phyloP scores from a whole-genome alignment of 805 yeast species.

The Limtongia smithiae region DNA sequence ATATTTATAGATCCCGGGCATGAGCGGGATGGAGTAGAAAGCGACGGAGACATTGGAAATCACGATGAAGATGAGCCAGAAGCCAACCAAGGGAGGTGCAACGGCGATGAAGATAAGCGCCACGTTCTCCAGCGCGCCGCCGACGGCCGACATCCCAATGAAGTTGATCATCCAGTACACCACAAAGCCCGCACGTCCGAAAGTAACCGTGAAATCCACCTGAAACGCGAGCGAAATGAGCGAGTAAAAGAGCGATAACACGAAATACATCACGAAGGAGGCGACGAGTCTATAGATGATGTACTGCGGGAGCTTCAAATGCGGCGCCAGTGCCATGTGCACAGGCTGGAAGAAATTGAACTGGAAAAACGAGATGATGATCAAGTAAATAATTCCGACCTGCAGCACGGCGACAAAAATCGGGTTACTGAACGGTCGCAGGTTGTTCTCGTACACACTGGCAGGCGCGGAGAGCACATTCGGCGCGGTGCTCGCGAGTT shows the following conservation, averaged over 20 bases:
- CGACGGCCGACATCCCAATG: slow-evolving; percentile 70
- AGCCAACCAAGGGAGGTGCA: slow-evolving; percentile 62
- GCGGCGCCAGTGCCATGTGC: slow-evolving; percentile 49
- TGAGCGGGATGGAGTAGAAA: slow-evolving; percentile 58
- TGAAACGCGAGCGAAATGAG: slow-evolving; percentile 66
- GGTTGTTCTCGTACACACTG: slow-evolving; percentile 42
- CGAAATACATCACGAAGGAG: slow-evolving; percentile 50
- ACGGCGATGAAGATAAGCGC: slow-evolving; percentile 49
- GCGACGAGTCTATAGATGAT: slow-evolving; percentile 50
- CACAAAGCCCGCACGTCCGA: slow-evolving; percentile 67
- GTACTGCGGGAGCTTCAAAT: slow-evolving; percentile 45
- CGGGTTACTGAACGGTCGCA: slow-evolving; percentile 47
- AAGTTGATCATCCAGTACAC: slow-evolving; percentile 68
- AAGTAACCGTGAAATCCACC: slow-evolving; percentile 52
- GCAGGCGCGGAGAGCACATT: slow-evolving; percentile 38
- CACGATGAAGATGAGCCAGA: slow-evolving; percentile 72
- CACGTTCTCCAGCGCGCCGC: slow-evolving; percentile 67
- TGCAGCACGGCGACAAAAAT: slow-evolving; percentile 65
- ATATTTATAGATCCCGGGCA: slow-evolving; percentile 54
- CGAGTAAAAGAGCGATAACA: slow-evolving; percentile 56
- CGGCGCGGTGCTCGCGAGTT: slow-evolving; percentile 31
- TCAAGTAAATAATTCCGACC: slow-evolving; percentile 68
- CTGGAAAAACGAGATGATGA: slow-evolving; percentile 70
- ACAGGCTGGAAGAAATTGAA: slow-evolving; percentile 54
- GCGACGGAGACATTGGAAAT: slow-evolving; percentile 65